Evolutionary conservation across 306 rosid species (phyloP).

Genomic region (Castanopsis chinensis): DNA sequence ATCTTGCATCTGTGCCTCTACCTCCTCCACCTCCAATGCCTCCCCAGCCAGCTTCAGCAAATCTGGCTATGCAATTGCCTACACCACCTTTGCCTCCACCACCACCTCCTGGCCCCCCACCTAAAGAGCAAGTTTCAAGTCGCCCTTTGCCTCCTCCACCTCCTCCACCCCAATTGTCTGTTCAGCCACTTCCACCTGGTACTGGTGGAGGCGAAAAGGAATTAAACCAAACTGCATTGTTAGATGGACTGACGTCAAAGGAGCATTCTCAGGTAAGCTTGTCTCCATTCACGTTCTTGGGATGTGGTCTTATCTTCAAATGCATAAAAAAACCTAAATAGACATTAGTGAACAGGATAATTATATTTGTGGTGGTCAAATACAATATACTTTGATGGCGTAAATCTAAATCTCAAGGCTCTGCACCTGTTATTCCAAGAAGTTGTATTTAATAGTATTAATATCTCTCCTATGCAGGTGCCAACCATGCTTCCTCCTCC

Average conservation of each 20-base stretch:
- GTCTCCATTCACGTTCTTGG: slow-evolving; percentile 5
- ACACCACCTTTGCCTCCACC: slow-evolving; percentile 94
- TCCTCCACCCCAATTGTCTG: slow-evolving; percentile 64
- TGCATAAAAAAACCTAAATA: slow-evolving; percentile 5
- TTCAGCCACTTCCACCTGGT: slow-evolving; percentile 73
- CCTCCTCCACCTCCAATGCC: slow-evolving; percentile 99
- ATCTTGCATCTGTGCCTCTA: slow-evolving; percentile 76
- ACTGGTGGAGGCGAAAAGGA: slow-evolving; percentile 54
- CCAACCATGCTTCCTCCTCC: slow-evolving; percentile 69
- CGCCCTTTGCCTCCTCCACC: slow-evolving; percentile 70
- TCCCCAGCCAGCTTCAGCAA: slow-evolving; percentile 60
- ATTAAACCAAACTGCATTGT: slow-evolving; percentile 47
- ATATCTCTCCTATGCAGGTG: slow-evolving; percentile 48
- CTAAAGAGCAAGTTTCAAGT: slow-evolving; percentile 62
- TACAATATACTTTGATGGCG: slow-evolving; percentile 3
- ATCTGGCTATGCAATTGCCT: slow-evolving; percentile 60
- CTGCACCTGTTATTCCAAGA: slow-evolving; percentile 9
- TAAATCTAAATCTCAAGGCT: slow-evolving; percentile 9
- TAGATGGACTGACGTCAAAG: slow-evolving; percentile 57
- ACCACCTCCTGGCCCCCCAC: slow-evolving; percentile 97
- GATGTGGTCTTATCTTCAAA: slow-evolving; percentile 14
- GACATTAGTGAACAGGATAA: background rate
- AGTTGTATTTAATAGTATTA: slow-evolving; percentile 9
- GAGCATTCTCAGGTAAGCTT: slow-evolving; percentile 59
- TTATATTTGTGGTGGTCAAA: slow-evolving; percentile 1